A percentile compares a stretch with the other conserved stretches of the same genome.
These are phyloP conservation scores for Fibroporia radiculosa DNA, from an alignment of 768 basidiomycete genomes.

Conservation along the genomic window DNA sequence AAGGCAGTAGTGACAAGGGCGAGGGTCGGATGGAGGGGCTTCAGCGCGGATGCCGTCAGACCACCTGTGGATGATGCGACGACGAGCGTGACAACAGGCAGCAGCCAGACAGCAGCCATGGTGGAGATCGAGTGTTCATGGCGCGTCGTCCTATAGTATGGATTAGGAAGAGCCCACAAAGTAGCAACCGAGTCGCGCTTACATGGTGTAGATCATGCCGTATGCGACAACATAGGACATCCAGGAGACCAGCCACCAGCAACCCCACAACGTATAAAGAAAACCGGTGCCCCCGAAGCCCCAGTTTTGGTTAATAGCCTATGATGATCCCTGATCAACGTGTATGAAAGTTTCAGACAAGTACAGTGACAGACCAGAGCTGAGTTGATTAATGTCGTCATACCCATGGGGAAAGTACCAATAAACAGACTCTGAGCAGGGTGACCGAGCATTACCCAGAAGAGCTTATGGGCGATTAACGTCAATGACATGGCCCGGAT, in stretches of 20 bases:
- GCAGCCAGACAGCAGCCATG: constrained; percentile 40
- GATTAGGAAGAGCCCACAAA: neutral
- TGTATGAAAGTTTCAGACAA: neutral
- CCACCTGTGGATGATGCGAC: constrained; percentile 47
- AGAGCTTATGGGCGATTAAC: constrained; percentile 12
- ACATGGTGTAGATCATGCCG: constrained; percentile 46
- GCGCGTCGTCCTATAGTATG: constrained; percentile 30
- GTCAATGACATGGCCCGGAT: too few relatives aligned
- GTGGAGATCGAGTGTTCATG: constrained; percentile 34
- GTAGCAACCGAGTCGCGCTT: constrained; percentile 10
- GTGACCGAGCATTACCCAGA: constrained; percentile 26
- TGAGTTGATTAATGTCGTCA: constrained; percentile 35
- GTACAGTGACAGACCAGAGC: constrained; percentile 24
- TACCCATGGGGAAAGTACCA: constrained; percentile 38
- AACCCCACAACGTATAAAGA: constrained; percentile 36
- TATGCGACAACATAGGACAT: constrained; percentile 37
- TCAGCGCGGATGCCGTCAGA: constrained; percentile 33
- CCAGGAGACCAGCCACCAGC: constrained; percentile 43
- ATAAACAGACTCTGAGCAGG: constrained; percentile 39
- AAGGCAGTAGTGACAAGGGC: constrained; percentile 36
- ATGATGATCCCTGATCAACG: neutral
- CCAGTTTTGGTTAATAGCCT: constrained; percentile 28
- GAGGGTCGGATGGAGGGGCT: constrained; percentile 25
- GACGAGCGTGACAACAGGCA: constrained; percentile 44
- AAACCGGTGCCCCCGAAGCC: constrained; percentile 29